A percentile compares a stretch with the other conserved stretches of the same genome.
phyloP scores from a whole-genome alignment of 805 yeast genomes.

The Teunomyces lycoperdinae region DNA sequence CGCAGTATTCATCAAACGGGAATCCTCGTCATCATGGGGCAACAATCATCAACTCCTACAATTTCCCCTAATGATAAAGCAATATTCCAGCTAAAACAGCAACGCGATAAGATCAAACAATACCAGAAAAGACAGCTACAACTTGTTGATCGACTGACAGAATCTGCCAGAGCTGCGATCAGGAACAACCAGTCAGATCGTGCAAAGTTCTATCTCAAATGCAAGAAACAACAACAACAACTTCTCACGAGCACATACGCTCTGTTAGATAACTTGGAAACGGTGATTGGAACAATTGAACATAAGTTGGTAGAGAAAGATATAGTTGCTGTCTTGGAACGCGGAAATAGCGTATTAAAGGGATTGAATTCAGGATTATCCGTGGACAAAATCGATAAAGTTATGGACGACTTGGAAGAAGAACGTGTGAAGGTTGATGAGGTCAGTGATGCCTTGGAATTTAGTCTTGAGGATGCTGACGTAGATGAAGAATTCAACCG shows the following conservation, averaged over 20 bases:
- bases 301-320: slow-evolving; percentile 87
- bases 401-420: slow-evolving; percentile 82
- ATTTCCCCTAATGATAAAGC: slow-evolving; percentile 86
- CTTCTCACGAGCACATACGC: slow-evolving; percentile 67
- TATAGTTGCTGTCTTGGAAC: slow-evolving; percentile 72
- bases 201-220: slow-evolving; percentile 68
- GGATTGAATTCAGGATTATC: slow-evolving; percentile 77
- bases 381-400: slow-evolving; percentile 71
- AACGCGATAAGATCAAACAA: slow-evolving; percentile 78
- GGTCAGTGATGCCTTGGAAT: slow-evolving; percentile 52
- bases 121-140: slow-evolving; percentile 59
- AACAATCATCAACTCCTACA: slow-evolving; percentile 49
- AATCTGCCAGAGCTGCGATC: slow-evolving; percentile 56
- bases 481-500: slow-evolving; percentile 61
- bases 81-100: slow-evolving; percentile 79
- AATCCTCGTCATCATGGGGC: slow-evolving; percentile 31
- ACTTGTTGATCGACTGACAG: slow-evolving; percentile 60
- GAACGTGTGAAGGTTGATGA: slow-evolving; percentile 79
- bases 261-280: slow-evolving; percentile 78
- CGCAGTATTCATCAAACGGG: not conserved
- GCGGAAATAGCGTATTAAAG: slow-evolving; percentile 76
- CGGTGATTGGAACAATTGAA: slow-evolving; percentile 76
- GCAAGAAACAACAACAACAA: slow-evolving; percentile 78
- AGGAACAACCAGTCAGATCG: slow-evolving; percentile 51
- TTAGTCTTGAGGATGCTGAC: slow-evolving; percentile 52